A percentile compares a stretch with the other conserved stretches of the same genome.
phyloP scores from a whole-genome alignment of 805 yeast species.

The Suhomyces vadensis region DNA sequence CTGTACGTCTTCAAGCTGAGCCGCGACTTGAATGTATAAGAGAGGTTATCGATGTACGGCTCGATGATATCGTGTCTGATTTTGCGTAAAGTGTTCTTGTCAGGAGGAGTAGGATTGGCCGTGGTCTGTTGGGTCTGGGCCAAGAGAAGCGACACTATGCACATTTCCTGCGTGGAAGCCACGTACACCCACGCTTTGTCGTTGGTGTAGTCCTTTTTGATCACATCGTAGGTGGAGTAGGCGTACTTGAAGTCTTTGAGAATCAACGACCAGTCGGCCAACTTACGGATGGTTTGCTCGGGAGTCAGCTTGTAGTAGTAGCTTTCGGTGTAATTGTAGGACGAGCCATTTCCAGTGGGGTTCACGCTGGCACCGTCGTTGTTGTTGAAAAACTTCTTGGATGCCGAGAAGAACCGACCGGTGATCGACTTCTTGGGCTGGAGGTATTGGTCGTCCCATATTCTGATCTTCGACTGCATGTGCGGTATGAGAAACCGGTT shows the following conservation, averaged over 20 bases:
- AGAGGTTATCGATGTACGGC: slow-evolving; percentile 68
- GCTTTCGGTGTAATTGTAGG: slow-evolving; percentile 53
- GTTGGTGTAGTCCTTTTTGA: slow-evolving; percentile 71
- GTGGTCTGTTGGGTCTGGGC: slow-evolving; percentile 45
- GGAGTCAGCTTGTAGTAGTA: slow-evolving; percentile 62
- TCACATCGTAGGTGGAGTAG: slow-evolving; percentile 76
- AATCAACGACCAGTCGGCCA: slow-evolving; percentile 93
- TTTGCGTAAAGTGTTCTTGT: slow-evolving; percentile 45
- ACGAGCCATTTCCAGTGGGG: slow-evolving; percentile 10
- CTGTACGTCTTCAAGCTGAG: slow-evolving; percentile 69
- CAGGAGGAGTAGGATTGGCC: slow-evolving; percentile 38
- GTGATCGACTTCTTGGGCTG: slow-evolving; percentile 76
- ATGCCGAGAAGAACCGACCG: slow-evolving; percentile 68
- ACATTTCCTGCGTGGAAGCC: slow-evolving; percentile 89
- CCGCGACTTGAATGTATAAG: slow-evolving; percentile 74
- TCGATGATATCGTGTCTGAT: slow-evolving; percentile 54
- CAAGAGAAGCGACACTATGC: slow-evolving; percentile 69
- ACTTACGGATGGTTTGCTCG: slow-evolving; percentile 73
- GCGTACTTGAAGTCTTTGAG: slow-evolving; percentile 86
- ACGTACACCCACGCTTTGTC: slow-evolving; percentile 80
- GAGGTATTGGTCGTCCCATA: slow-evolving; percentile 83
- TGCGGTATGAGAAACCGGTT: slow-evolving; percentile 65
- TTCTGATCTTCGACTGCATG: slow-evolving; percentile 77
- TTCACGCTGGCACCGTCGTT: slow-evolving; percentile 20
- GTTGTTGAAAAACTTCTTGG: slow-evolving; percentile 55